Base-by-base conservation (phyloP, 208 protist genomes). In the Angomonas desouzai region DNA sequence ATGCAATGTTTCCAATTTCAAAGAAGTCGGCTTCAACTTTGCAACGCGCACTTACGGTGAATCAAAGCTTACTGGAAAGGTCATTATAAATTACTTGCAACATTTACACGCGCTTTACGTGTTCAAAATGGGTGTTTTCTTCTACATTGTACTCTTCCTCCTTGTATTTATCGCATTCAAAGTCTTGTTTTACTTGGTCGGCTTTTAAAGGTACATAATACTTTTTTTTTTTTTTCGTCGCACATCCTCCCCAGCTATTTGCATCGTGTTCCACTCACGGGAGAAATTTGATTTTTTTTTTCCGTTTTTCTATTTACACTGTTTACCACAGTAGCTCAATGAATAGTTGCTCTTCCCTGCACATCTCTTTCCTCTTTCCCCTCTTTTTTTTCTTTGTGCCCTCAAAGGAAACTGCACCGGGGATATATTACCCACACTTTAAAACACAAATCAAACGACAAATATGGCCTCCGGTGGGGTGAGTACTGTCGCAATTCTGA, bases 1-100 rank as follows among this genome's bases (percentile, higher is more conserved):
- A 83, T 91, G 82, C 58, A 48, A 72, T 33, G 76, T 96, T 7
- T 40, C 75, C 48, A 72, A 68, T 45, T 87, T 82, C 65, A 65
- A 76, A 36, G 87, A 96, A 64, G 83, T 96, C 3, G 68, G 77
- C 34, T 96, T 93, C 64, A 87, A 88, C 61, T 96, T 96, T 57
- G 77, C 79, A 25, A 86, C 85, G 0, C 77, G 91, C 38, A 80
- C 64, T 30, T 77, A 76, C 55, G 91, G 91, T 3, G 91, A 92
- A 68, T 91, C 82, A 45, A 96, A 96, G 70, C 74, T 96, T 59
- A 93, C 86, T 0, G 86, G 88, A 16, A 94, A 93, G 74, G 88
- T 96, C 3, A 92, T 94, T 30, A 13, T 93, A 18, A 71, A 91
- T 57, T 96, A 96, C 60, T 61, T 96, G 11, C 62, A 85, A 34